Percentiles rank a stretch among this genome's conserved stretches.
Evolutionary conservation across 108 stramenopile genomes (phyloP).

Genomic region (Conticribra weissflogii): DNA sequence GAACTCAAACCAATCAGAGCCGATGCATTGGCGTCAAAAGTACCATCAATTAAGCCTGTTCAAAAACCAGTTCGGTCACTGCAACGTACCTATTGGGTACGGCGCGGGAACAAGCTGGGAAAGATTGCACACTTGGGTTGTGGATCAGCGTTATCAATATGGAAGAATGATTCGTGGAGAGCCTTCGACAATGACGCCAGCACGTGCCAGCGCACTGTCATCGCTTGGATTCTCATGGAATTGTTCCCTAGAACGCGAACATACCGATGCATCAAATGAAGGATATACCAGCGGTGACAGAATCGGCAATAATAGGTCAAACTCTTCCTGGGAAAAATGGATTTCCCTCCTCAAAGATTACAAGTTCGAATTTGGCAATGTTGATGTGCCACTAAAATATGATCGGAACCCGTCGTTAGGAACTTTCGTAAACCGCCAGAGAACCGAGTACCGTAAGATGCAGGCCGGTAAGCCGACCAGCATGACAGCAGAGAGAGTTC

Average conservation of each 20-base stretch:
- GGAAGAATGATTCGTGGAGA: slow-evolving; percentile 26
- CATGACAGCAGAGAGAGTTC: slow-evolving; percentile 24
- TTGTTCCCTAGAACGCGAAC: not conserved
- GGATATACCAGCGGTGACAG: too few relatives aligned
- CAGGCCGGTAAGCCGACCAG: slow-evolving; percentile 32
- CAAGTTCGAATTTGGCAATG: slow-evolving; percentile 26
- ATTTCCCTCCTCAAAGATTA: slow-evolving; percentile 16
- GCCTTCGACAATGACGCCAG: slow-evolving; percentile 29
- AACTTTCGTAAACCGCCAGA: slow-evolving; percentile 45
- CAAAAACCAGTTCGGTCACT: slow-evolving; percentile 38
- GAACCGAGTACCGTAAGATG: slow-evolving; percentile 44
- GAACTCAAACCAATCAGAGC: not conserved
- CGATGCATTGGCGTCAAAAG: slow-evolving; percentile 21
- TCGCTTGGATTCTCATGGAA: slow-evolving; percentile 20
- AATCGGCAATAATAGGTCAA: not conserved
- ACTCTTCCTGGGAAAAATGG: slow-evolving; percentile 22
- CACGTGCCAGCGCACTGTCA: slow-evolving; percentile 12
- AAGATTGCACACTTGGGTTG: slow-evolving; percentile 36
- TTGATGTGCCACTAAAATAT: slow-evolving; percentile 46
- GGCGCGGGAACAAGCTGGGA: slow-evolving; percentile 43
- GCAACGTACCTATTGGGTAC: slow-evolving; percentile 38
- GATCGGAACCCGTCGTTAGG: slow-evolving; percentile 26
- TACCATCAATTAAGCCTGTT: slow-evolving; percentile 29
- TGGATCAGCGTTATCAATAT: slow-evolving; percentile 26
- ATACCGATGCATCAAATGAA: too few relatives aligned